Conservation (phyloP, 2,329 filamentous ascomycete species). For the Trichoderma guizhouense region DNA sequence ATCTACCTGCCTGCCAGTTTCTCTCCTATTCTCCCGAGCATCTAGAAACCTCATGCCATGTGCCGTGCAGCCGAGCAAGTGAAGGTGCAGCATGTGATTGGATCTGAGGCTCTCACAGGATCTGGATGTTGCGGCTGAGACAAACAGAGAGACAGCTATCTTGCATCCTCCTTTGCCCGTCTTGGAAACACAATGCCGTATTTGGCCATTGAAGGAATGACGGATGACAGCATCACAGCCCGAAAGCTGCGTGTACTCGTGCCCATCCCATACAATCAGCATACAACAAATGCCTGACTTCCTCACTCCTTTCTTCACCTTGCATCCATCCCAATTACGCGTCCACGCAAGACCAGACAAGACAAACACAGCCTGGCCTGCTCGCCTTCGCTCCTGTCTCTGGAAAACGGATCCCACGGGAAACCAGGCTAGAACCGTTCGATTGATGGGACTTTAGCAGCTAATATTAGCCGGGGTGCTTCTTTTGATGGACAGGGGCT, state of each 20-base stretch:
- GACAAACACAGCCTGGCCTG: not conserved
- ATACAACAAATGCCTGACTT: not conserved
- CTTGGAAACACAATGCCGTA: not conserved
- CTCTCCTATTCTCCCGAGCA: not conserved
- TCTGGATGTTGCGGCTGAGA: not conserved
- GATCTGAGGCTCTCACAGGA: not conserved
- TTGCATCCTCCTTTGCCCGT: not conserved
- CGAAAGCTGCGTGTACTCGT: not conserved
- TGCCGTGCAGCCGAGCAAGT: not conserved
- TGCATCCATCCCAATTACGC: not conserved
- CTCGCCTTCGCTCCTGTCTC: not conserved
- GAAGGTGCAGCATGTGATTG: not conserved
- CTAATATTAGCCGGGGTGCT: not conserved
- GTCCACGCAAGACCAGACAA: not conserved
- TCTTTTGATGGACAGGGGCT: not conserved
- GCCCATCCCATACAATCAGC: not conserved
- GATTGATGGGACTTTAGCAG: not conserved
- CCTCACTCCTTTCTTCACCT: not conserved
- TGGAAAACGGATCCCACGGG: not conserved
- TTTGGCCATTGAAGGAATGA: not conserved
- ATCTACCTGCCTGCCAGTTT: not conserved
- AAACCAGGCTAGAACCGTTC: not conserved
- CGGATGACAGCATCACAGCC: not conserved
- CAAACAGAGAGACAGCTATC: not conserved
- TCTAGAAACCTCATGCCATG: not conserved